A percentile compares a stretch with the other conserved stretches of the same genome.
These are phyloP conservation scores for Anastatica hierochuntica DNA, from an alignment of 345 rosid genomes.

Conservation along the genomic window DNA sequence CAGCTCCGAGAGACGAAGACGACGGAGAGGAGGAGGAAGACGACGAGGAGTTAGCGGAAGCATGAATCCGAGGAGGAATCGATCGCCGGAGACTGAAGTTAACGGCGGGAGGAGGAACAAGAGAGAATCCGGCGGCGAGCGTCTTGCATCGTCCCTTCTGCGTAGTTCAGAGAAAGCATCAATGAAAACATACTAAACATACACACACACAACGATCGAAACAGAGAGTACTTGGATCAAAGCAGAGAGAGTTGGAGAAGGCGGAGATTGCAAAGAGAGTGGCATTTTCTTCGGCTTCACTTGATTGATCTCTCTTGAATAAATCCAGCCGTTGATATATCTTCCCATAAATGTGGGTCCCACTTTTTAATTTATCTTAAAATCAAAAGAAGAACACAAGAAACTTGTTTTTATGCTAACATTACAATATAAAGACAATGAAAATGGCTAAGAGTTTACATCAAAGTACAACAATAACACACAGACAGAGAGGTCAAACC, in stretches of 20 bases:
- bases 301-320: conserved; percentile 1
- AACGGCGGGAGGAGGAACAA: conserved; percentile 34
- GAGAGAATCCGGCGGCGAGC: conserved; percentile 18
- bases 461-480: too few species aligned
- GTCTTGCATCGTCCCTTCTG: conserved; percentile 37
- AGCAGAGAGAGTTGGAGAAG: conserved; percentile 40
- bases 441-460: not conserved
- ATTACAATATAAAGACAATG: not conserved
- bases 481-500: not conserved
- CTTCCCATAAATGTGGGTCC: conserved; percentile 9
- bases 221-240: conserved; percentile 27
- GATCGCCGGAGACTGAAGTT: conserved; percentile 33
- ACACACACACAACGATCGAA: not conserved
- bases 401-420: too few species aligned
- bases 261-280: conserved; percentile 80
- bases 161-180: not conserved
- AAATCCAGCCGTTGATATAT: conserved; percentile 29
- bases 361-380: not conserved
- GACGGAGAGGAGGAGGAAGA: conserved; percentile 35
- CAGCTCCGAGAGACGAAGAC: conserved; percentile 59
- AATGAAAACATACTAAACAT: not conserved
- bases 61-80: conserved; percentile 43
- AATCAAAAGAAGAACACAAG: too few species aligned
- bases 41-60: conserved; percentile 44
- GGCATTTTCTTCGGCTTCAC: too few species aligned